Conservation (phyloP, 1,139 yeast species). For the Pichia sp. region DNA sequence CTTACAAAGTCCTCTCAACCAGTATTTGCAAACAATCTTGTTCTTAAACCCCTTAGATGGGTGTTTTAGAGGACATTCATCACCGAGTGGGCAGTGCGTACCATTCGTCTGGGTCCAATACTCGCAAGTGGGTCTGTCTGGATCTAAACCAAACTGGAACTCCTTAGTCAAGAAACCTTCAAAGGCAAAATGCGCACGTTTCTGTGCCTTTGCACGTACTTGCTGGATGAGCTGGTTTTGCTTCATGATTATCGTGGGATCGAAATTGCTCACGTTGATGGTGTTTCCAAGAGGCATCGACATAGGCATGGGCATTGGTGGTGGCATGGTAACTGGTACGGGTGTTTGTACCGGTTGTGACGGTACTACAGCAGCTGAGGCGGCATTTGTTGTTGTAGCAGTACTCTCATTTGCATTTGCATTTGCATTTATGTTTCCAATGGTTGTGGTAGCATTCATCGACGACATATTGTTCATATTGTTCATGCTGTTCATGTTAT, state of each 20-base stretch:
- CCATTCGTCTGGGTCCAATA: constrained; percentile 55
- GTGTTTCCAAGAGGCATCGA: too few species aligned
- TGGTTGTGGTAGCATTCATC: too few species aligned
- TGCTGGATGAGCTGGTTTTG: constrained; percentile 14
- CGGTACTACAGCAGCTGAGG: too few species aligned
- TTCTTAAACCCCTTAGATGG: constrained; percentile 74
- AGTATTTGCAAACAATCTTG: constrained; percentile 93
- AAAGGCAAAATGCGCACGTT: constrained; percentile 31
- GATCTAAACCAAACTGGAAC: constrained; percentile 76
- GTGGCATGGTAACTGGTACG: neutral
- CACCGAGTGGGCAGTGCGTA: constrained; percentile 73
- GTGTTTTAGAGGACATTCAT: constrained; percentile 82
- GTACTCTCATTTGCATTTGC: neutral
- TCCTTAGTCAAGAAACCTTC: constrained; percentile 79
- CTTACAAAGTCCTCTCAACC: constrained; percentile 96
- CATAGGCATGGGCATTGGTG: too few species aligned
- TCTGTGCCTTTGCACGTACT: constrained; percentile 8
- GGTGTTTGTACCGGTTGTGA: neutral
- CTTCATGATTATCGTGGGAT: constrained; percentile 11
- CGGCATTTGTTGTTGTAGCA: neutral
- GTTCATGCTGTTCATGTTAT: too few species aligned
- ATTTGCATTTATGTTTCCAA: neutral
- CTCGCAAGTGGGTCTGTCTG: constrained; percentile 86
- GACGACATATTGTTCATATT: too few species aligned
- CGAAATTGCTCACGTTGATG: constrained; percentile 4